Evolutionary conservation across 2,329 filamentous ascomycete genomes (phyloP).

Genomic region (Exophiala bonariae): DNA sequence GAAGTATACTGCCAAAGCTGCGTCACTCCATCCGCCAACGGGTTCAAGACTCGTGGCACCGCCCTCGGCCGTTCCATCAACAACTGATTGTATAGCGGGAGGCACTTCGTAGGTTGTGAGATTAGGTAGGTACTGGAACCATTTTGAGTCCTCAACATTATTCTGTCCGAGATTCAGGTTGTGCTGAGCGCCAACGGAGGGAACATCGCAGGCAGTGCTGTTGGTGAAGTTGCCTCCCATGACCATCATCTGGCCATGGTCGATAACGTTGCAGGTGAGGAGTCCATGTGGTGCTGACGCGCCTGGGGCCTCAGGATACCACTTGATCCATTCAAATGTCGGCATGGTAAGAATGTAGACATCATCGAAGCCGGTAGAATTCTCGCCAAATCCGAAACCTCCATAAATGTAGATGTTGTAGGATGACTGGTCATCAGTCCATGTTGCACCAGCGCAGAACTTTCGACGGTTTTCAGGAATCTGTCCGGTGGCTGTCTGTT

Average conservation of each 20-base stretch:
- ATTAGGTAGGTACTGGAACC: constrained; percentile 14
- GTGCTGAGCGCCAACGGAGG: constrained; percentile 8
- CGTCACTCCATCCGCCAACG: constrained; percentile 7
- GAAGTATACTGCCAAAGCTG: constrained; percentile 9
- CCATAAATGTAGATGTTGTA: constrained; percentile 44
- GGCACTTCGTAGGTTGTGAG: constrained; percentile 14
- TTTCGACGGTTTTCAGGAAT: constrained; percentile 11
- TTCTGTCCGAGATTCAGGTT: constrained; percentile 17
- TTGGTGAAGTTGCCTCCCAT: constrained; percentile 35
- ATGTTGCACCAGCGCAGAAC: constrained; percentile 54
- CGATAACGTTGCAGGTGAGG: constrained; percentile 39
- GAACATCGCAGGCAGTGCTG: constrained; percentile 13
- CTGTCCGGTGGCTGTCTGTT: constrained; percentile 17
- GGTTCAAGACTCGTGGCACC: constrained; percentile 8
- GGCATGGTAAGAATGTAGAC: constrained; percentile 22
- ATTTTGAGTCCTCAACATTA: constrained; percentile 12
- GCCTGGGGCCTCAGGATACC: constrained; percentile 8
- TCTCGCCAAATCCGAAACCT: constrained; percentile 16
- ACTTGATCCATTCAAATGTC: constrained; percentile 21
- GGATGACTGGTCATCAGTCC: constrained; percentile 59
- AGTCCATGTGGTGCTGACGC: constrained; percentile 9
- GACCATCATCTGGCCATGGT: constrained; percentile 41
- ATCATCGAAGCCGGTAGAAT: constrained; percentile 16
- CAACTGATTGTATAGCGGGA: constrained; percentile 9
- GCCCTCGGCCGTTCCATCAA: constrained; percentile 11